phyloP scores from a whole-genome alignment of 768 basidiomycete genomes.

The Hydnomerulius pinastri region DNA sequence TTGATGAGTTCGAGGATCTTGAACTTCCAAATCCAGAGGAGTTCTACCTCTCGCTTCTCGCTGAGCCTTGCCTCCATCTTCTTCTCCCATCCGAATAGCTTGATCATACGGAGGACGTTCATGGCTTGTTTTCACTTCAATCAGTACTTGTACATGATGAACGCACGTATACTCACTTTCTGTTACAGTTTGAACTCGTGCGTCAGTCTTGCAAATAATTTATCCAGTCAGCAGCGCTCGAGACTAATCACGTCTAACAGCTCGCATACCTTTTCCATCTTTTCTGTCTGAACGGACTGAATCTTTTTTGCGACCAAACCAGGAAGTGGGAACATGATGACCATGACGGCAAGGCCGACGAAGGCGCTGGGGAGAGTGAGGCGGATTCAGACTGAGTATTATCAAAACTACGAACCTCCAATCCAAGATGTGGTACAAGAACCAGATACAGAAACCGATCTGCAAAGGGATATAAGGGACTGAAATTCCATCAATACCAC shows the following conservation, averaged over 20 bases:
- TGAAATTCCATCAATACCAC: not conserved
- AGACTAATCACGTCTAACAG: not conserved
- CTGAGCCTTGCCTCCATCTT: constrained; percentile 53
- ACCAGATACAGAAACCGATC: constrained; percentile 36
- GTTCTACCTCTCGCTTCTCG: constrained; percentile 61
- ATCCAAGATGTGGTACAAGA: constrained; percentile 49
- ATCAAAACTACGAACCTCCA: constrained; percentile 32
- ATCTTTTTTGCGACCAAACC: constrained; percentile 52
- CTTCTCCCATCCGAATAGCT: constrained; percentile 68
- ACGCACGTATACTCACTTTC: constrained; percentile 48
- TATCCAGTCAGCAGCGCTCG: not conserved
- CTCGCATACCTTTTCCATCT: constrained; percentile 44
- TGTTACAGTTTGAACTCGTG: constrained; percentile 59
- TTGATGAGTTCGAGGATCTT: constrained; percentile 50
- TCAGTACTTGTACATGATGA: constrained; percentile 1
- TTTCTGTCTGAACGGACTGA: constrained; percentile 46
- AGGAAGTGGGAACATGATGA: constrained; percentile 57
- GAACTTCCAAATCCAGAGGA: constrained; percentile 52
- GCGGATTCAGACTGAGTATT: not conserved
- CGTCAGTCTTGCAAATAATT: constrained; percentile 44
- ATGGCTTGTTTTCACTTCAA: constrained; percentile 37
- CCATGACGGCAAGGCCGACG: constrained; percentile 54
- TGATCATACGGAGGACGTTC: no score
- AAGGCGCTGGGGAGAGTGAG: constrained; percentile 36
- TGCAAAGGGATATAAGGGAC: constrained; percentile 11